phyloP scores from a whole-genome alignment of 2,329 filamentous ascomycete species.

The Verticillium nonalfalfae region DNA sequence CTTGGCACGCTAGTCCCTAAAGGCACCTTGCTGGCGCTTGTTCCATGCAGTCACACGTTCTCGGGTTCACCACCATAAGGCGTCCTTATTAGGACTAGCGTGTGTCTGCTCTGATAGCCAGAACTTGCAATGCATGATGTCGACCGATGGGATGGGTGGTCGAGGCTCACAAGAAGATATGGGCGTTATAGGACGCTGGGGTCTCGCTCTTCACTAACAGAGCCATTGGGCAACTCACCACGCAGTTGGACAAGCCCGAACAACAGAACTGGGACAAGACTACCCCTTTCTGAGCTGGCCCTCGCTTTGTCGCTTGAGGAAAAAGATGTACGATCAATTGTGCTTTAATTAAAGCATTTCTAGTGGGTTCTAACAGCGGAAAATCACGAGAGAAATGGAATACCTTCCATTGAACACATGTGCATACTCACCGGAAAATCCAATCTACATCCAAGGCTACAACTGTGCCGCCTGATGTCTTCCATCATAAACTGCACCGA shows the following conservation, averaged over 20 bases:
- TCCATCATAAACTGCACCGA: background rate
- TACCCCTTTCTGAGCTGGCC: background rate
- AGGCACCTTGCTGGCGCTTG: constrained; percentile 3
- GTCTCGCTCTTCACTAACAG: background rate
- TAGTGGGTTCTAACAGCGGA: background rate
- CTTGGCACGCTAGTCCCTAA: constrained; percentile 4
- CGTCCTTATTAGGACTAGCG: too few species aligned
- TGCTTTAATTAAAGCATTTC: background rate
- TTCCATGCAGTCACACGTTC: constrained; percentile 7
- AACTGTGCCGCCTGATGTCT: background rate
- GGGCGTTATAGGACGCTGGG: background rate
- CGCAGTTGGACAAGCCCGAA: background rate
- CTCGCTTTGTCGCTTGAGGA: background rate
- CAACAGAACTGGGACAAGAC: background rate
- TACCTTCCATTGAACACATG: background rate
- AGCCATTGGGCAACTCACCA: background rate
- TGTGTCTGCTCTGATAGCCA: too few species aligned
- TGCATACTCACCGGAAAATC: background rate
- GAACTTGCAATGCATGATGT: too few species aligned
- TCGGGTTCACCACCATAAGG: background rate
- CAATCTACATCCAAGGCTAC: background rate
- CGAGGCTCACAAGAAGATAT: background rate
- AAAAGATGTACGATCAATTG: background rate
- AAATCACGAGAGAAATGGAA: background rate
- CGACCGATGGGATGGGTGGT: too few species aligned